phyloP scores from a whole-genome alignment of 345 rosid genomes.

The Arabis hirsuta region DNA sequence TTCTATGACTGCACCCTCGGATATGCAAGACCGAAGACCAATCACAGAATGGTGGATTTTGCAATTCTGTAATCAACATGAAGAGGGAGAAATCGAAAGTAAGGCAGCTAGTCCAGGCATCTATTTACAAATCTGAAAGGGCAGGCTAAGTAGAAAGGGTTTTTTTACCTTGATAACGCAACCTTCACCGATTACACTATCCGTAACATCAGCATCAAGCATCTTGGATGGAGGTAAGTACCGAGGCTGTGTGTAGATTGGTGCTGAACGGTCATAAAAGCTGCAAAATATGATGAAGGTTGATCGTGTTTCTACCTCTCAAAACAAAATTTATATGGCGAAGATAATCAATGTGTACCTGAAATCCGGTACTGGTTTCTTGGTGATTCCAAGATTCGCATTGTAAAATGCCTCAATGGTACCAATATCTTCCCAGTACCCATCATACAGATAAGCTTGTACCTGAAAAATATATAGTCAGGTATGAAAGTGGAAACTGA shows the following conservation, averaged over 20 bases:
- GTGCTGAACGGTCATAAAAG: slow-evolving; percentile 96
- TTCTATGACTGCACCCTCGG: slow-evolving; percentile 94
- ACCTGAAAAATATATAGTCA: slow-evolving; percentile 51
- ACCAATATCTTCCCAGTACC: slow-evolving; percentile 99
- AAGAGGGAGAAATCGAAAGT: neutral
- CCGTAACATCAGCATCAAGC: slow-evolving; percentile 99
- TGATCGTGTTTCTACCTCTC: slow-evolving; percentile 5
- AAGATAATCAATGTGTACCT: slow-evolving; percentile 48
- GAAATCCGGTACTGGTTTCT: slow-evolving; percentile 97
- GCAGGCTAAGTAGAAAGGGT: neutral
- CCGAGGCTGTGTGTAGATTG: slow-evolving; percentile 96
- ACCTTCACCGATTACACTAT: slow-evolving; percentile 97
- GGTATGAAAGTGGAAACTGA: neutral
- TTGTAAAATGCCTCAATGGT: slow-evolving; percentile 96
- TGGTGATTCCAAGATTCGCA: slow-evolving; percentile 94
- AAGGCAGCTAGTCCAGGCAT: neutral
- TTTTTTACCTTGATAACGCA: slow-evolving; percentile 84
- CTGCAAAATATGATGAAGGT: slow-evolving; percentile 45
- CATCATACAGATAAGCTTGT: slow-evolving; percentile 96
- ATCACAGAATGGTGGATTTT: slow-evolving; percentile 93
- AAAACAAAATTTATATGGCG: neutral
- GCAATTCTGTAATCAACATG: slow-evolving; percentile 63
- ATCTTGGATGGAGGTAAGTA: slow-evolving; percentile 97
- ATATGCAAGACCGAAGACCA: slow-evolving; percentile 95
- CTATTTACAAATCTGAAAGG: neutral